A percentile compares a stretch with the other conserved stretches of the same genome.
Conservation (phyloP, 2,329 filamentous ascomycete species). For the Fulvia fulva region DNA sequence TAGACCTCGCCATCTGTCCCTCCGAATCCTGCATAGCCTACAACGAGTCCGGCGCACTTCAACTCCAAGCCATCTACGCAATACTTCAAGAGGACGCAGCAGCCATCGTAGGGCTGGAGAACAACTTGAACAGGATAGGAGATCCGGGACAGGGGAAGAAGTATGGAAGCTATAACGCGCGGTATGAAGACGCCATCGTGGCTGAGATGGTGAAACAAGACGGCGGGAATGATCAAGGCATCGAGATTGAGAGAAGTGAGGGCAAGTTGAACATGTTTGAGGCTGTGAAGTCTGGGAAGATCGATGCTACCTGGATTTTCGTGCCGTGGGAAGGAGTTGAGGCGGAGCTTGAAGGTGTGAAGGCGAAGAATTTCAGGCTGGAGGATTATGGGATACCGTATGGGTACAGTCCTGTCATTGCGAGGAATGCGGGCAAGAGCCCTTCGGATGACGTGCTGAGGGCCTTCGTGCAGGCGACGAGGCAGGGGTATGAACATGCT, state of each 20-base stretch:
- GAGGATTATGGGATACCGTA: constrained; percentile 30
- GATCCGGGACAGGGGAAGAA: constrained; percentile 25
- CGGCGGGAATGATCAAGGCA: constrained; percentile 23
- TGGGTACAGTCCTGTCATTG: constrained; percentile 33
- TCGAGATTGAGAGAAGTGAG: constrained; percentile 24
- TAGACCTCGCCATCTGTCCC: constrained; percentile 32
- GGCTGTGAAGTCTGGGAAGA: constrained; percentile 23
- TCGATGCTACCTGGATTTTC: constrained; percentile 35
- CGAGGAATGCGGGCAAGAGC: constrained; percentile 21
- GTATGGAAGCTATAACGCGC: constrained; percentile 33
- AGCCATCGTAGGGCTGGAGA: constrained; percentile 27
- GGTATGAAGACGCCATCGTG: constrained; percentile 33
- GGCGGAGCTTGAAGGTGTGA: constrained; percentile 24
- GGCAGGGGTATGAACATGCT: constrained; percentile 27
- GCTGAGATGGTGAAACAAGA: constrained; percentile 26
- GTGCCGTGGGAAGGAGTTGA: constrained; percentile 34
- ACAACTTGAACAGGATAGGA: constrained; percentile 21
- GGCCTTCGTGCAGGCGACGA: constrained; percentile 28
- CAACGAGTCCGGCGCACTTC: constrained; percentile 28
- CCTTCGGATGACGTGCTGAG: constrained; percentile 19
- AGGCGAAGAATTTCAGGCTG: constrained; percentile 22
- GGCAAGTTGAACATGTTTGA: constrained; percentile 32
- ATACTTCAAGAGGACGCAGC: constrained; percentile 32
- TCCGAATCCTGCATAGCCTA: constrained; percentile 33
- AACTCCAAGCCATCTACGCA: constrained; percentile 33